A percentile compares a stretch with the other conserved stretches of the same genome.
Conservation (phyloP, 2,329 filamentous ascomycete species). For the Botrytis tulipae region DNA sequence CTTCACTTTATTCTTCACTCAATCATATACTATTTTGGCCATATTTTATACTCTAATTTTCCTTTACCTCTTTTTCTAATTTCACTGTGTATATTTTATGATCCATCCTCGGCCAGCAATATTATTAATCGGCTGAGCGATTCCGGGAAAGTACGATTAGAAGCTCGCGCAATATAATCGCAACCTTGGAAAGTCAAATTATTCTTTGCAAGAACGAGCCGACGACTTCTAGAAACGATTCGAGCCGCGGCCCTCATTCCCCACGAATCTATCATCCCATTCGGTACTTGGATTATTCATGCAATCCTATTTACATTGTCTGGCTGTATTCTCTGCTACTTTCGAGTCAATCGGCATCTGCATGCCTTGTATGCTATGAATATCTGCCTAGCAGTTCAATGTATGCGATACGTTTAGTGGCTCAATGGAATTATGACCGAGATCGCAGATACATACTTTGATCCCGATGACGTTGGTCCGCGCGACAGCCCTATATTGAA, state of each 20-base stretch:
- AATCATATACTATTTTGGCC: background rate
- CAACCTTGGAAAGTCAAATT: background rate
- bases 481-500: constrained; percentile 44
- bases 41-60: background rate
- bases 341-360: constrained; percentile 6
- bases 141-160: background rate
- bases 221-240: background rate
- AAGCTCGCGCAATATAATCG: background rate
- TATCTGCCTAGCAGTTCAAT: constrained; percentile 22
- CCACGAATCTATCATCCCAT: background rate
- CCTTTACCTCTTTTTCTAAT: background rate
- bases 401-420: constrained; percentile 15
- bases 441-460: constrained; percentile 39
- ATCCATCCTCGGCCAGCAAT: background rate
- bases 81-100: constrained; percentile 6
- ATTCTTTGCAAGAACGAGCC: background rate
- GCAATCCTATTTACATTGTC: background rate
- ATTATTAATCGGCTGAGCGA: background rate
- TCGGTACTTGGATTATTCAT: background rate
- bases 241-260: background rate
- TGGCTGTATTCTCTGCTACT: background rate
- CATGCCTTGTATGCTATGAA: constrained; percentile 30
- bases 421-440: constrained; percentile 22
- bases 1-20: background rate
- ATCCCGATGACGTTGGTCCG: constrained; percentile 49